A percentile compares a stretch with the other conserved stretches of the same genome.
Evolutionary conservation across 1,284 basidiomycete species (phyloP).

Genomic region (Fomitopsis pinicola): DNA sequence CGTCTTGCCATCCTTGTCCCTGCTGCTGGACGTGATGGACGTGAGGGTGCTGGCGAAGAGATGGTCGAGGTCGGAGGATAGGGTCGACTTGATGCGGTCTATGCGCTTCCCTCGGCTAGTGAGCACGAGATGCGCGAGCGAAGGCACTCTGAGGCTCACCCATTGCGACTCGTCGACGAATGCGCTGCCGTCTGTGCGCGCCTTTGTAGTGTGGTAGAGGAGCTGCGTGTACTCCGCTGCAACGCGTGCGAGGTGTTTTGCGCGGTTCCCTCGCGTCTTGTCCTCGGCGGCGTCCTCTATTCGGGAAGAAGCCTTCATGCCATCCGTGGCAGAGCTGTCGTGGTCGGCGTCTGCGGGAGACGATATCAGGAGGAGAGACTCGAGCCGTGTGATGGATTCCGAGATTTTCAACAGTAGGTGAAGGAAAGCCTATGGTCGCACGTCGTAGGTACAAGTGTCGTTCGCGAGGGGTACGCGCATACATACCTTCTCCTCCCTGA

Average conservation of each 20-base stretch:
- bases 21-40: slow-evolving; percentile 41
- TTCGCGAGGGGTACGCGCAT: slow-evolving; percentile 3
- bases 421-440: slow-evolving; percentile 57
- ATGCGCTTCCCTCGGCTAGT: slow-evolving; percentile 55
- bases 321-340: slow-evolving; percentile 27
- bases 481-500: slow-evolving; percentile 80
- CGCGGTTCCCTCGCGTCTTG: slow-evolving; percentile 57
- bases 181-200: slow-evolving; percentile 65
- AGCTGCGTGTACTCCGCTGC: slow-evolving; percentile 90
- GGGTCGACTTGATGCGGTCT: slow-evolving; percentile 72
- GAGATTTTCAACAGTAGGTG: slow-evolving; percentile 86
- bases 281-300: slow-evolving; percentile 30
- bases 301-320: slow-evolving; percentile 25
- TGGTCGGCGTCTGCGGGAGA: slow-evolving; percentile 42
- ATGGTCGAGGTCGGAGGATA: slow-evolving; percentile 81
- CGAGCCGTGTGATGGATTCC: slow-evolving; percentile 80
- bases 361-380: slow-evolving; percentile 71
- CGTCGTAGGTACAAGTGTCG: background rate
- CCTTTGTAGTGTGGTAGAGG: slow-evolving; percentile 86
- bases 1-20: slow-evolving; percentile 32
- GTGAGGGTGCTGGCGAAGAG: slow-evolving; percentile 61
- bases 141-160: slow-evolving; percentile 51
- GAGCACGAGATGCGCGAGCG: slow-evolving; percentile 9
- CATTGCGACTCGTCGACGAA: slow-evolving; percentile 83
- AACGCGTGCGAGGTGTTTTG: slow-evolving; percentile 83